Evolutionary conservation across 805 yeast genomes (phyloP).

Genomic region (Pichia sporocuriosa): DNA sequence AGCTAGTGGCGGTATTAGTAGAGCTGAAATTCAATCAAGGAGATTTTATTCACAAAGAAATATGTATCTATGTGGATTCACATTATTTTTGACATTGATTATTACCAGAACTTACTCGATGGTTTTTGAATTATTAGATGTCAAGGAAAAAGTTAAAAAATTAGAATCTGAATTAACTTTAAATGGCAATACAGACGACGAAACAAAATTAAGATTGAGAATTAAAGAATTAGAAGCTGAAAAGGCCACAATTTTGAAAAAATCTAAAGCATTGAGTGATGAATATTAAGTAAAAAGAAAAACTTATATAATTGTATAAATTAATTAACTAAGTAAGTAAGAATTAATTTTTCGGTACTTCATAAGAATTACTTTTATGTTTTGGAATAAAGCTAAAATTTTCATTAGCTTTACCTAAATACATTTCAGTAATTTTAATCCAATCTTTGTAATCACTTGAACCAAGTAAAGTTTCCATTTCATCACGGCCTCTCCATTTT

Average conservation of each 20-base stretch:
- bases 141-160: constrained; percentile 46
- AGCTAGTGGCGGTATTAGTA: constrained; percentile 37
- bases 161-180: constrained; percentile 10
- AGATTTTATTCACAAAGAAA: constrained; percentile 95
- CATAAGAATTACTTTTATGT: constrained; percentile 86
- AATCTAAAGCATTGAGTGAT: constrained; percentile 55
- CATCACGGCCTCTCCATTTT: constrained; percentile 87
- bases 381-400: constrained; percentile 80
- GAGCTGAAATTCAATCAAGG: constrained; percentile 83
- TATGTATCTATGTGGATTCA: constrained; percentile 91
- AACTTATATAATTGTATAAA: not conserved
- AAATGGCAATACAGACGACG: constrained; percentile 3
- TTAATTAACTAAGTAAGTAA: not conserved
- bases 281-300: constrained; percentile 45
- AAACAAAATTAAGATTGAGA: constrained; percentile 35
- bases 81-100: constrained; percentile 80
- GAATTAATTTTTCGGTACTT: constrained; percentile 15
- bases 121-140: constrained; percentile 63
- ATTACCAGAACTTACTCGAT: constrained; percentile 77
- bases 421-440: constrained; percentile 94
- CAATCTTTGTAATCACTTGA: constrained; percentile 85
- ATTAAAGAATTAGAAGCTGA: constrained; percentile 57
- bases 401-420: constrained; percentile 78
- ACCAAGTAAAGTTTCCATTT: constrained; percentile 83
- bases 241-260: constrained; percentile 61